Conservation (phyloP, 169 alveolate species). For the Cystoisospora suis region DNA sequence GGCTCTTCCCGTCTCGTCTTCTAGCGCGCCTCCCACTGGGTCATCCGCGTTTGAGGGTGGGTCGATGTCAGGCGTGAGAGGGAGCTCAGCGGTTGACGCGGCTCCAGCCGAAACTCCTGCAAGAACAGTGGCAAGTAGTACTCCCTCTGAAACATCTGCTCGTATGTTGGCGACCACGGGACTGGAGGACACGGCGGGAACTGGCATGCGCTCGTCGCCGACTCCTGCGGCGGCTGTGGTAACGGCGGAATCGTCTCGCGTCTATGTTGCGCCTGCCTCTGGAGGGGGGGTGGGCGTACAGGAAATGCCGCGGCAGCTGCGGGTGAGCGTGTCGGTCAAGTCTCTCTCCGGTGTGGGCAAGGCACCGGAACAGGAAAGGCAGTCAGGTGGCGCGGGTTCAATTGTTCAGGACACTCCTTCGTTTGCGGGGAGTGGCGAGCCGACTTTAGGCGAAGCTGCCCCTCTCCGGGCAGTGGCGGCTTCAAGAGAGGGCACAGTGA, state of each 20-base stretch:
- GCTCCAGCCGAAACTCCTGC: conserved; percentile 2
- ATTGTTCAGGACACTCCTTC: no score
- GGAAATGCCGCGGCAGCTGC: neutral
- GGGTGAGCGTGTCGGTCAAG: neutral
- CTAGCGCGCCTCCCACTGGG: no score
- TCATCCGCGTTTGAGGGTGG: no score
- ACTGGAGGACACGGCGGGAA: neutral
- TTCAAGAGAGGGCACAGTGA: neutral
- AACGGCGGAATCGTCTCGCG: conserved; percentile 29
- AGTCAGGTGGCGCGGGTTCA: neutral
- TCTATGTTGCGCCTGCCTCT: neutral
- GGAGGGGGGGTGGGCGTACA: neutral
- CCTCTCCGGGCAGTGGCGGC: neutral
- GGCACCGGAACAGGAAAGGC: neutral
- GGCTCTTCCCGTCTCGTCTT: no score
- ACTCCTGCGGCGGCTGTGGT: neutral
- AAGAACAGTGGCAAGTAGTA: neutral
- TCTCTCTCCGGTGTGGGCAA: neutral
- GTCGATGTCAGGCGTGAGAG: no score
- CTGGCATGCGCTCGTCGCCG: neutral
- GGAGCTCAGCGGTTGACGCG: no score
- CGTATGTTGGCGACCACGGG: no score
- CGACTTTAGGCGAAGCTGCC: neutral
- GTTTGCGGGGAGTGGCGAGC: neutral
- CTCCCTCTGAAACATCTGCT: neutral